phyloP scores from a whole-genome alignment of 2,329 filamentous ascomycete species.

The Apiospora malaysiana region DNA sequence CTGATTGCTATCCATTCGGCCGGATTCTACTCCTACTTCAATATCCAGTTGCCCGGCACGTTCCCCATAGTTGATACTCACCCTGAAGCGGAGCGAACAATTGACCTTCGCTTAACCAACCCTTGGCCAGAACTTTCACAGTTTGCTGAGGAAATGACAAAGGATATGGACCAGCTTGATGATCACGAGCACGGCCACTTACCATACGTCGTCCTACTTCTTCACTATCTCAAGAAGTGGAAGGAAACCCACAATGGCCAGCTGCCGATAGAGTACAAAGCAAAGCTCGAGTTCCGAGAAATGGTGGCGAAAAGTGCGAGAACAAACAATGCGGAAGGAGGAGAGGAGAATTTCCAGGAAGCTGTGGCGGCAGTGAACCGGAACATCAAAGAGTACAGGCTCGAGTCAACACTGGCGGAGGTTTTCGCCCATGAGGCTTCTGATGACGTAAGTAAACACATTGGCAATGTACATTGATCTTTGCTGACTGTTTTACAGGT shows the following conservation, averaged over 20 bases:
- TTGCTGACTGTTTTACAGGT: constrained; percentile 34
- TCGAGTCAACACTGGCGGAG: constrained; percentile 74
- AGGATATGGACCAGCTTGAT: constrained; percentile 71
- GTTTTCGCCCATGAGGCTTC: constrained; percentile 73
- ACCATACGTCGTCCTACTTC: constrained; percentile 81
- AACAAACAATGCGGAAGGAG: constrained; percentile 78
- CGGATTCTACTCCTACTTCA: constrained; percentile 91
- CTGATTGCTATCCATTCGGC: constrained; percentile 85
- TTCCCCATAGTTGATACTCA: constrained; percentile 97
- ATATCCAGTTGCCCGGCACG: constrained; percentile 74
- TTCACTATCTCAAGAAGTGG: constrained; percentile 86
- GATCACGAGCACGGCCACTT: constrained; percentile 90
- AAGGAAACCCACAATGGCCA: constrained; percentile 71
- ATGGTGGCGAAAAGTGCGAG: constrained; percentile 71
- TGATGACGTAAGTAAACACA: constrained; percentile 57
- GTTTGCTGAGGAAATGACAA: constrained; percentile 71
- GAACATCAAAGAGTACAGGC: constrained; percentile 72
- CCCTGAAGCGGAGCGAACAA: constrained; percentile 82
- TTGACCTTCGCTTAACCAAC: constrained; percentile 81
- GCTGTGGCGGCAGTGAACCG: constrained; percentile 87
- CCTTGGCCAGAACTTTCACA: constrained; percentile 84
- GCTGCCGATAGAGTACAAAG: constrained; percentile 76
- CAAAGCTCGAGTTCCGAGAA: constrained; percentile 84
- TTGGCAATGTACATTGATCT: neutral
- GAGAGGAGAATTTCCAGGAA: constrained; percentile 97